Base-by-base conservation (phyloP, 441 rosid species). In the Hypseocharis bilobata region DNA sequence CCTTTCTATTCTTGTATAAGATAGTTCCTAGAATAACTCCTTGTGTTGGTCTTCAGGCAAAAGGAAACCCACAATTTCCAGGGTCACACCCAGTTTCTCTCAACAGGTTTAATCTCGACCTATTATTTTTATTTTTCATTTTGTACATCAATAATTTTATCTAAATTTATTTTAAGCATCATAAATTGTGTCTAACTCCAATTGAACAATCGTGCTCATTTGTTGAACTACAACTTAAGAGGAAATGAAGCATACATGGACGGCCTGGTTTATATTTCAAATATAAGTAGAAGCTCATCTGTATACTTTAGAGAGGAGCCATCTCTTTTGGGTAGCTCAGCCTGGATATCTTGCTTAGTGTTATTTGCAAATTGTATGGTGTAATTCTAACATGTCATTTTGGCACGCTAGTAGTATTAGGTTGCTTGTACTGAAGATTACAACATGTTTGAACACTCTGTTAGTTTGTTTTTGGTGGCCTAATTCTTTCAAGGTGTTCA, bases 31-130 rank as follows among this genome's bases (percentile, higher is more conserved):
- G 58, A 54, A 54, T 54, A 54, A 52, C 28, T 54, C 28, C 30
- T 23, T 23, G 6, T 44, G 64, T 70, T 73, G 56, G 65, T 70
- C 74, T 71, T 65, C 86, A 94, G 98, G 87, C 76, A 76, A 80
- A 96, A 80, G 91, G 89, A 79, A 80, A 83, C 75, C 66, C 80
- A 23, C 96, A 84, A 17, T 94, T 94, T 70, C 99, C 99, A 3
- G 99, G 99, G 56, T 94, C 99, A 23, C 99, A 94, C 65, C 99
- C 99, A 32, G 99, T 94, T 64, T 94, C 99, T 63, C 89, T 94
- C 68, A 85, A 82, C 91, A 91, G 99, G 99, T 94, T 36, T 58
- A 26, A 10, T 58, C 28, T 54, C 3, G 30, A 26, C 58, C 25
- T 22, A 23, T 59, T 70, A 32, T 54, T 56, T 66, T 54, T 62